Base-by-base conservation (phyloP, 2,329 filamentous ascomycete genomes). In the Fusarium aywerte region DNA sequence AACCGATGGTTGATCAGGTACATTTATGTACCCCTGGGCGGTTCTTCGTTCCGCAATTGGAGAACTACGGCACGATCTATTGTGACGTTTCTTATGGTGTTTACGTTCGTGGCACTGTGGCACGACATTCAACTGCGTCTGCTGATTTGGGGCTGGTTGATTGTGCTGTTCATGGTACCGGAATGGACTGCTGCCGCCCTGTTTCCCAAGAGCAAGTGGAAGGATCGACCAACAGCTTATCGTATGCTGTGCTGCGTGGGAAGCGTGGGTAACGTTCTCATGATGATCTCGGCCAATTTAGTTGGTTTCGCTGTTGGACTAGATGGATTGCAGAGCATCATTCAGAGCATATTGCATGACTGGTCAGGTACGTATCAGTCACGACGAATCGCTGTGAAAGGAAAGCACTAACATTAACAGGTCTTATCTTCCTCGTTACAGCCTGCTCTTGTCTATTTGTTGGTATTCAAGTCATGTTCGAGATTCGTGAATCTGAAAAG, bases 81-180 rank as follows among this genome's bases (percentile, higher is more conserved):
- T 4, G 73, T 88, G 50, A 97, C 95, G 57, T 96, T 93, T 76
- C 82, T 96, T 3, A 80, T 90, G 6, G 92, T 97, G 31, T 99
- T 99, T 76, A 97, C 93, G 0, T 99, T 99, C 74, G 96, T 99
- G 23, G 96, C 96, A 0, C 83, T 99, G 27, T 99, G 96, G 96
- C 96, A 99, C 79, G 96, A 99, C 73, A 97, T 99, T 74, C 90
- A 97, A 79, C 86, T 98, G 29, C 88, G 91, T 11, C 83, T 99
- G 36, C 85, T 99, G 31, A 90, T 97, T 77, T 99, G 96, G 96
- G 95, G 96, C 27, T 99, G 96, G 96, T 85, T 99, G 36, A 89
- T 99, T 66, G 94, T 96, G 0, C 81, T 98, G 23, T 99, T 99
- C 79, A 92, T 99, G 77, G 77, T 97, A 8, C 96, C 96, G 0